phyloP scores from a whole-genome alignment of 164 flowering plant genomes.

The Echeveria elegans region DNA sequence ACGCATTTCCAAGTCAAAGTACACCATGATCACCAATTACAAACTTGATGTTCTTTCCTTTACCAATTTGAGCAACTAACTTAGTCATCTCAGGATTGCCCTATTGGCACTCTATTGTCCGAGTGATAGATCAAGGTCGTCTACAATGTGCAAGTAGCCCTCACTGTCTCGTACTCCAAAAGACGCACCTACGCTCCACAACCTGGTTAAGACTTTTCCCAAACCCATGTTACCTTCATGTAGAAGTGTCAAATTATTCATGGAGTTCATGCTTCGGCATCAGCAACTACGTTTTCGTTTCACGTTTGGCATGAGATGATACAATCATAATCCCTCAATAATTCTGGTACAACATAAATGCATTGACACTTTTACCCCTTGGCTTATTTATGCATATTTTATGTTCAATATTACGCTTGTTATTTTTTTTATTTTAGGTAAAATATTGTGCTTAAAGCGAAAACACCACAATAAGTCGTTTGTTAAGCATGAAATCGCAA shows the following conservation, averaged over 20 bases:
- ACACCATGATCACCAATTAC: background rate
- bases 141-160: background rate
- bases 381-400: no score
- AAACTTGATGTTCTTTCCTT: background rate
- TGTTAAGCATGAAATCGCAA: no score
- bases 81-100: background rate
- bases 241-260: background rate
- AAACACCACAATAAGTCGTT: no score
- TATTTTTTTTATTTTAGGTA: no score
- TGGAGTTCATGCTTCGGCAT: background rate
- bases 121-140: background rate
- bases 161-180: background rate
- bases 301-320: background rate
- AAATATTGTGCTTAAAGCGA: no score
- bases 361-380: no score
- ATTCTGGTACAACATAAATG: no score
- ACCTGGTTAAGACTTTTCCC: background rate
- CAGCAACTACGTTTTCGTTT: background rate
- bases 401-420: no score
- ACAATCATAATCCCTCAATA: background rate
- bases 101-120: background rate
- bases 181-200: background rate
- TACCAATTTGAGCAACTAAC: background rate
- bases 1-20: background rate
- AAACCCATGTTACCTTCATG: background rate